A percentile compares a stretch with the other conserved stretches of the same genome.
These are phyloP conservation scores for Coemansia sp. DNA, from an alignment of 192 early-diverging fungal species.

Conservation along the genomic window DNA sequence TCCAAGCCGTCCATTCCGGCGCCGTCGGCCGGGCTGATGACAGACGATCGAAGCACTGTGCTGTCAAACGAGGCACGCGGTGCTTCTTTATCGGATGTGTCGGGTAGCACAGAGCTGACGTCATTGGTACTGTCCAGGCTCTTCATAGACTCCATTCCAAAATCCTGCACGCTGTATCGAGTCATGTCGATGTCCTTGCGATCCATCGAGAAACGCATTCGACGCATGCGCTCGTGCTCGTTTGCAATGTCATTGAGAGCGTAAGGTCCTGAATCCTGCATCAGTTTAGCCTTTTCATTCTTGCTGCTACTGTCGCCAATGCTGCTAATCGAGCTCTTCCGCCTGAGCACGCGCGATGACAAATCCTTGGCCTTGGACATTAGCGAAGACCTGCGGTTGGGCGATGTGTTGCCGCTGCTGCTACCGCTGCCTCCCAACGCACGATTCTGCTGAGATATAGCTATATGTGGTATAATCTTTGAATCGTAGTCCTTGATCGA, in stretches of 20 bases:
- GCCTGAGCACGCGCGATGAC: conserved; percentile 18
- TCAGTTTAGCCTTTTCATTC: background rate
- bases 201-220: conserved; percentile 5
- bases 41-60: conserved; percentile 1
- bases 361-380: conserved; percentile 39
- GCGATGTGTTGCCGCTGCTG: conserved; percentile 6
- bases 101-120: background rate
- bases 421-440: background rate
- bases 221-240: conserved; percentile 14
- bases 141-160: background rate
- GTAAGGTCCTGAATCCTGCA: background rate
- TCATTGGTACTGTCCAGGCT: conserved; percentile 3
- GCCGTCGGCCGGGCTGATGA: conserved; percentile 9
- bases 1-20: conserved; percentile 18
- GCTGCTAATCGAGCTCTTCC: conserved; percentile 6
- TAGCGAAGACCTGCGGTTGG: conserved; percentile 10
- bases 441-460: background rate
- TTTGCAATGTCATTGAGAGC: conserved; percentile 1
- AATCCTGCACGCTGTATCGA: background rate
- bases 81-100: background rate
- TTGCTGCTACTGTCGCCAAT: background rate
- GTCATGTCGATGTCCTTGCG: conserved; percentile 5
- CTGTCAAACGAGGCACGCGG: conserved; percentile 4
- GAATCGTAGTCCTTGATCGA: background rate
- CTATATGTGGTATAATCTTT: conserved; percentile 5